Evolutionary conservation across 176 grass and related monocot genomes (phyloP).

Genomic region (Phoenix roebelenii): DNA sequence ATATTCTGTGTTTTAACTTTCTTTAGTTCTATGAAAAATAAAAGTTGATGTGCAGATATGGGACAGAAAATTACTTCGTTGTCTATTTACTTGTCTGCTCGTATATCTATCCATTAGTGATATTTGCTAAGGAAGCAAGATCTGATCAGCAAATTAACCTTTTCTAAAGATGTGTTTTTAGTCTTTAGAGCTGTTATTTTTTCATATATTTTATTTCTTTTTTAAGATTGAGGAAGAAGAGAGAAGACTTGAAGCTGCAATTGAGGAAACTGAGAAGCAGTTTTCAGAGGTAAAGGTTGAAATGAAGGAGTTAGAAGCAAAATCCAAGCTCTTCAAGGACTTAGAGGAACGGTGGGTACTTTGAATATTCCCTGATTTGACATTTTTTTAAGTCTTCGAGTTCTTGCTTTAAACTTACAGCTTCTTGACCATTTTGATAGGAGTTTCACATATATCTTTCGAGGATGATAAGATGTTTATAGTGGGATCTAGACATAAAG

Average conservation of each 20-base stretch:
- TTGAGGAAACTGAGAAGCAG: slow-evolving; percentile 86
- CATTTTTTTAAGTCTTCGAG: too few relatives aligned
- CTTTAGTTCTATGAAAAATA: too few relatives aligned
- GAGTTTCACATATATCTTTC: too few relatives aligned
- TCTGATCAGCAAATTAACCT: neutral
- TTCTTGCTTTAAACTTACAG: too few relatives aligned
- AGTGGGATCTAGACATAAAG: too few relatives aligned
- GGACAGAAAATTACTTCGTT: too few relatives aligned
- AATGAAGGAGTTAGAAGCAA: slow-evolving; percentile 70
- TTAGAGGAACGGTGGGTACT: slow-evolving; percentile 70
- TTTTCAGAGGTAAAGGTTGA: slow-evolving; percentile 59
- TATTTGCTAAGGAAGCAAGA: too few relatives aligned
- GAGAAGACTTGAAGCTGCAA: slow-evolving; percentile 59
- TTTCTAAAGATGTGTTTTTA: slow-evolving; percentile 7
- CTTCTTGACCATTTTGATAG: neutral
- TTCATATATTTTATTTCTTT: neutral
- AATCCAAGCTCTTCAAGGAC: slow-evolving; percentile 83
- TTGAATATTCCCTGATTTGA: neutral
- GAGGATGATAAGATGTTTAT: too few relatives aligned
- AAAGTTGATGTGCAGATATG: too few relatives aligned
- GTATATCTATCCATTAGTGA: too few relatives aligned
- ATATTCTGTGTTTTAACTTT: too few relatives aligned
- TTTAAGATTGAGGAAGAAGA: slow-evolving; percentile 72
- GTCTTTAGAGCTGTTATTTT: neutral
- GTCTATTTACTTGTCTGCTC: too few relatives aligned